Evolutionary conservation across 495 filamentous ascomycete genomes (phyloP).

Genomic region (Daldinia caldariorum): DNA sequence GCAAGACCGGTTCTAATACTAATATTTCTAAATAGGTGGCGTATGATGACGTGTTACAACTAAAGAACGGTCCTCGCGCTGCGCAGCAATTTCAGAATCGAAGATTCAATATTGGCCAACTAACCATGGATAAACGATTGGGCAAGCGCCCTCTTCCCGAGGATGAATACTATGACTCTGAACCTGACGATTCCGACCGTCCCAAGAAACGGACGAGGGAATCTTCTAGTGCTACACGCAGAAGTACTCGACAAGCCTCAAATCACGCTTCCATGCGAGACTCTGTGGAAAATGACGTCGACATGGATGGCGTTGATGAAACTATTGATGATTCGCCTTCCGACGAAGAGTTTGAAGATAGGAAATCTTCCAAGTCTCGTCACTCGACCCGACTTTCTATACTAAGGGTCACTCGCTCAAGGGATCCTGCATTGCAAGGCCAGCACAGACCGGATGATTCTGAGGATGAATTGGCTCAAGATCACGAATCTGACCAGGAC

Average conservation of each 20-base stretch:
- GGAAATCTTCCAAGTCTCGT: neutral
- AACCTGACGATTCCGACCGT: conserved; percentile 35
- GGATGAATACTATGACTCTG: conserved; percentile 48
- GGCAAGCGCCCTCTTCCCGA: conserved; percentile 37
- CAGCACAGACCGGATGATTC: conserved; percentile 49
- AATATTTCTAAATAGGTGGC: conserved; percentile 28
- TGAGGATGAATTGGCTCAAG: conserved; percentile 55
- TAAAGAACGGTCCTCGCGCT: conserved; percentile 26
- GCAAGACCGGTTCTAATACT: conserved; percentile 5
- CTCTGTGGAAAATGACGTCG: conserved; percentile 22
- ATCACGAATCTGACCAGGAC: conserved; percentile 38
- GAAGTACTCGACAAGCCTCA: conserved; percentile 41
- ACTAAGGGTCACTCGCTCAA: conserved; percentile 34
- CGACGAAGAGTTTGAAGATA: neutral
- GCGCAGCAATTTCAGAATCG: conserved; percentile 12
- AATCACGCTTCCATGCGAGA: conserved; percentile 36
- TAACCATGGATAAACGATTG: neutral
- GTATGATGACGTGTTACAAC: conserved; percentile 25
- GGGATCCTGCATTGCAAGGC: conserved; percentile 4
- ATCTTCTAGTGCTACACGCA: conserved; percentile 20
- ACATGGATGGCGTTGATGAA: conserved; percentile 7
- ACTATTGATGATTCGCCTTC: conserved; percentile 10
- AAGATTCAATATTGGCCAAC: neutral
- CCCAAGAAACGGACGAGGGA: conserved; percentile 11
- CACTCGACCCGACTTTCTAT: neutral